Evolutionary conservation across 176 grass and related monocot species (phyloP), one percentile per base, ranked within the genome.

Genomic region (Echinochloa phyllopogon): DNA sequence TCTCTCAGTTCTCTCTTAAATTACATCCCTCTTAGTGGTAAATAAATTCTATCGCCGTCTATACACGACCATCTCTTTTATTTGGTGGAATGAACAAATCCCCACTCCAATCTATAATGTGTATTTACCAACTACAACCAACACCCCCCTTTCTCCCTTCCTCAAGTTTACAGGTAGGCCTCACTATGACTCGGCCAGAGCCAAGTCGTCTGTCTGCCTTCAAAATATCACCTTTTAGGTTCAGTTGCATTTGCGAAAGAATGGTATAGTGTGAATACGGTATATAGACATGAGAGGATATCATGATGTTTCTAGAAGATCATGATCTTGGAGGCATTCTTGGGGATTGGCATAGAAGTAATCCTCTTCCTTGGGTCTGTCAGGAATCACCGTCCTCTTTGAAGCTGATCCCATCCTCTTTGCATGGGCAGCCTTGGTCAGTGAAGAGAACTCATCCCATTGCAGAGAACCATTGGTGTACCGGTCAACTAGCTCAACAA

Each of bases 281-380:
- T 49, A 80, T 78, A 81, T 80, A 82, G 71, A 78, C 59, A 76
- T 16, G 45, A 44, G 75, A 45, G 60, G 49, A 65, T 64, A 89
- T 92, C 79, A 94, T 61, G 55, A 91, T 59, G 44, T 78, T 39
- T 37, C 75, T 23, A 74, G 37, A 40, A 83, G 70, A 72, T 91
- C 75, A 15, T 51, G 64, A 49, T 84, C 86, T 81, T 53, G 88
- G 40, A 99, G 83, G 65, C 97, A 99, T 65, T 99, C 97, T 38
- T 99, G 84, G 63, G 97, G 94, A 79, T 99, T 99, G 8, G 97
- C 86, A 84, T 92, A 99, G 75, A 94, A 99, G 78, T 94, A 99
- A 67, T 96, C 86, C 81, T 99, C 97, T 86, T 99, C 97, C 88
- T 99, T 99, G 65, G 97, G 97, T 72, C 86, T 87, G 67, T 96